A percentile compares a stretch with the other conserved stretches of the same genome.
phyloP scores from a whole-genome alignment of 345 rosid genomes.

The Ricinus communis region DNA sequence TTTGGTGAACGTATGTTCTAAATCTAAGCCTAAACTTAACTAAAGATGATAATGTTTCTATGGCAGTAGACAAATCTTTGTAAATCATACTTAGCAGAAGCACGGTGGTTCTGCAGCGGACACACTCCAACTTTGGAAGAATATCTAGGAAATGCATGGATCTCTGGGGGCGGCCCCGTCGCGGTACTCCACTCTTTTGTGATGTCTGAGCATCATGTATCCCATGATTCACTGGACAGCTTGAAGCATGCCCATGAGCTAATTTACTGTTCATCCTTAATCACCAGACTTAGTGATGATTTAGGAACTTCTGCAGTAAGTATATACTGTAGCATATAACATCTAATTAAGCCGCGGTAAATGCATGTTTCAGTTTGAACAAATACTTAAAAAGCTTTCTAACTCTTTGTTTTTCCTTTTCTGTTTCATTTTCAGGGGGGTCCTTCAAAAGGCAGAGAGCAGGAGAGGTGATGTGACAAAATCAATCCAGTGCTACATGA shows the following conservation, averaged over 20 bases:
- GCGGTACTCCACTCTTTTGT: background rate
- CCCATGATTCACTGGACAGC: background rate
- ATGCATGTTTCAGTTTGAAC: too few species aligned
- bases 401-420: too few species aligned
- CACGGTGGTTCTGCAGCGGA: background rate
- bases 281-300: background rate
- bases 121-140: background rate
- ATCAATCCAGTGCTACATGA: slow-evolving; percentile 19
- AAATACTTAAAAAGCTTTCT: too few species aligned
- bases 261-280: background rate
- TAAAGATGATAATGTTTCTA: background rate
- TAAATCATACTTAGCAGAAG: background rate
- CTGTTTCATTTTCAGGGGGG: background rate
- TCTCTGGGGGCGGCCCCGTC: background rate
- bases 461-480: slow-evolving; percentile 21
- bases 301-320: background rate
- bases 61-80: background rate
- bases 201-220: background rate
- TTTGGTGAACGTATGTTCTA: too few species aligned
- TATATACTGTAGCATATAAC: too few species aligned
- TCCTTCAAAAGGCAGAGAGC: slow-evolving; percentile 14
- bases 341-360: too few species aligned
- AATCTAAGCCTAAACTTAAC: background rate
- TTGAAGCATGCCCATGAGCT: background rate
- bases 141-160: background rate